Evolutionary conservation across 192 early-diverging fungal genomes (phyloP).

Genomic region (Entomortierella beljakovae): DNA sequence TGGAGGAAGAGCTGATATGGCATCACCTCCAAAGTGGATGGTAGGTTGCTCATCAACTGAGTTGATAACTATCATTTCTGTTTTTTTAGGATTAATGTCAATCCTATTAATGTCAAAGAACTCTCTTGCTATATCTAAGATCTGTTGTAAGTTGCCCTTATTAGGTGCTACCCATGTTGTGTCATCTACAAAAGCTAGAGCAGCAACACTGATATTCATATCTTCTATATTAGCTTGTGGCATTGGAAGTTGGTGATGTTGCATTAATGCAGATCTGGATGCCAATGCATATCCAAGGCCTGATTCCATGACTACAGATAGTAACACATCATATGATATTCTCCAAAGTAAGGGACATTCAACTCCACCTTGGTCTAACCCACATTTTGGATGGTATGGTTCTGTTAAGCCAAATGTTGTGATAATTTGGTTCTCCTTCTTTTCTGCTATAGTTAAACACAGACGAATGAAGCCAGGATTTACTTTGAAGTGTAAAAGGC

Average conservation of each 20-base stretch:
- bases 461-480: background rate
- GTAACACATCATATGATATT: conserved; percentile 5
- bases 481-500: background rate
- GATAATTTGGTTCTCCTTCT: conserved; percentile 12
- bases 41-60: background rate
- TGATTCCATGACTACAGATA: background rate
- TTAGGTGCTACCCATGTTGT: background rate
- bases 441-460: background rate
- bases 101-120: conserved; percentile 18
- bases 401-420: conserved; percentile 11
- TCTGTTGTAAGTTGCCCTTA: background rate
- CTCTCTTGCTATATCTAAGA: background rate
- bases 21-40: background rate
- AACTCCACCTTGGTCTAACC: conserved; percentile 26
- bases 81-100: conserved; percentile 33
- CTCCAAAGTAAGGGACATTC: conserved; percentile 18
- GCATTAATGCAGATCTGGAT: background rate
- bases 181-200: conserved; percentile 9
- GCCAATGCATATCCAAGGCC: background rate
- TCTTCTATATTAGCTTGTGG: too few species aligned
- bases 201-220: too few species aligned
- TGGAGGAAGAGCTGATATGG: background rate
- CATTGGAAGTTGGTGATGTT: background rate
- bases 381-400: conserved; percentile 7
- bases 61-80: conserved; percentile 19